phyloP scores from a whole-genome alignment of 352 stramenopile species.

The Globisporangium irregulare region DNA sequence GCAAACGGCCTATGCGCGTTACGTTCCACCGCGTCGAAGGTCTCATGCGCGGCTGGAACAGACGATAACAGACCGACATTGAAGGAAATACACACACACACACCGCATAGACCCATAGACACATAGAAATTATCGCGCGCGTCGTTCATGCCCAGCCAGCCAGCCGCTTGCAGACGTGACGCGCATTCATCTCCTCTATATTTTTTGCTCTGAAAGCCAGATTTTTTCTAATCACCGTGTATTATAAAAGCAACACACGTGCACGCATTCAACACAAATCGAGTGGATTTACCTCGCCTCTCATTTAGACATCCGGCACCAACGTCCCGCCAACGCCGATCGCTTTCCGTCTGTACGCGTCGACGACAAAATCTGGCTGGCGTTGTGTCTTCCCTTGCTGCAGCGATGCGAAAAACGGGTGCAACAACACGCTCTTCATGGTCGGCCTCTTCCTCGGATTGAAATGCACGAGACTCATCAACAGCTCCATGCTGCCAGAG shows the following conservation, averaged over 20 bases:
- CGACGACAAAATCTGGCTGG: constrained; percentile 53
- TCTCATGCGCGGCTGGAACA: constrained; percentile 66
- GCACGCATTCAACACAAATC: not conserved
- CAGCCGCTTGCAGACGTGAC: not conserved
- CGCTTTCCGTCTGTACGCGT: constrained; percentile 36
- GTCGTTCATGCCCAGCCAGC: not conserved
- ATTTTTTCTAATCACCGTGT: not conserved
- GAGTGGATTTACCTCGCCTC: not conserved
- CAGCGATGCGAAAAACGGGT: constrained; percentile 58
- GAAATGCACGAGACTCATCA: constrained; percentile 60
- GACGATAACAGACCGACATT: constrained; percentile 7
- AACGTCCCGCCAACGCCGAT: constrained; percentile 3
- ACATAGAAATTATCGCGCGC: not conserved
- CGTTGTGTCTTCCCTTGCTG: constrained; percentile 12
- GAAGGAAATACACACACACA: not conserved
- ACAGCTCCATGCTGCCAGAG: constrained; percentile 42
- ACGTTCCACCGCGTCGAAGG: constrained; percentile 77
- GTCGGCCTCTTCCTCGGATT: constrained; percentile 56
- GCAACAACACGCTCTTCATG: constrained; percentile 59
- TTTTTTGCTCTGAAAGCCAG: not conserved
- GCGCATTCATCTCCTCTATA: not conserved
- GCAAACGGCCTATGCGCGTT: constrained; percentile 53
- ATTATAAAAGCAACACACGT: constrained; percentile 1
- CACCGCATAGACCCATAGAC: constrained; percentile 17
- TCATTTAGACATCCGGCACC: constrained; percentile 38